Evolutionary conservation across 2,329 filamentous ascomycete species (phyloP).

Genomic region (Ophiostoma novo-ulmi): DNA sequence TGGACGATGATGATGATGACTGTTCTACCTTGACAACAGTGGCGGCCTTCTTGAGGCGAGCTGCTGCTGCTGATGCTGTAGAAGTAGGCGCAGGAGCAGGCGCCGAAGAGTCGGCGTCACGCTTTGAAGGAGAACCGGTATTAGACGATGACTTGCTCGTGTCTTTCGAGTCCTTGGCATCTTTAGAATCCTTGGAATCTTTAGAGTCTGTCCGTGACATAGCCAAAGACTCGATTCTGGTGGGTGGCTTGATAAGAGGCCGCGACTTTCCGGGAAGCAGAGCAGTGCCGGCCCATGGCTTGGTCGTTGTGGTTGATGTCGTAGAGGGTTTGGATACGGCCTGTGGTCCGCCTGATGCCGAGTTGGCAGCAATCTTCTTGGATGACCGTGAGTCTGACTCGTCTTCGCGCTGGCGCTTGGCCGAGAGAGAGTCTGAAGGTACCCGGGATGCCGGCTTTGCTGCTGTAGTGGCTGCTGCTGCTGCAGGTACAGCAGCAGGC

Average conservation of each 20-base stretch:
- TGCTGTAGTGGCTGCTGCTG: constrained; percentile 12
- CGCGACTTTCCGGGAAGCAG: constrained; percentile 47
- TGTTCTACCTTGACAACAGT: constrained; percentile 32
- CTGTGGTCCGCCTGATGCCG: constrained; percentile 28
- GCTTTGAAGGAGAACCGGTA: constrained; percentile 17
- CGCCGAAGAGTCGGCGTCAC: not conserved
- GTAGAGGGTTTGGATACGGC: constrained; percentile 26
- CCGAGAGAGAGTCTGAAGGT: constrained; percentile 28
- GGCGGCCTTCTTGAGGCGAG: constrained; percentile 30
- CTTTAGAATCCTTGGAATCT: constrained; percentile 10
- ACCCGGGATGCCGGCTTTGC: constrained; percentile 24
- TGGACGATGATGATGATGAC: constrained; percentile 36
- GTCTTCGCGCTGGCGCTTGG: constrained; percentile 40
- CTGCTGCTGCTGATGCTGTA: not conserved
- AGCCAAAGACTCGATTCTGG: constrained; percentile 16
- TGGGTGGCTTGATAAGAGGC: constrained; percentile 38
- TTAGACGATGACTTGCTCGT: constrained; percentile 4
- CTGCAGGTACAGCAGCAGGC: not conserved
- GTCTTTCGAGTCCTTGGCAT: constrained; percentile 11
- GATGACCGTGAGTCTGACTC: constrained; percentile 36
- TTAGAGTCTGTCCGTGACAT: not conserved
- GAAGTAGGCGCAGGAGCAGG: constrained; percentile 2
- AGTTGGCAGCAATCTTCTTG: constrained; percentile 39
- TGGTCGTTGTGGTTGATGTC: constrained; percentile 31
- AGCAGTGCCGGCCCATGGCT: constrained; percentile 32